These are phyloP conservation scores for Dendrocalamus sinicus DNA, from an alignment of 176 grass and related monocot genomes.

Conservation along the genomic window DNA sequence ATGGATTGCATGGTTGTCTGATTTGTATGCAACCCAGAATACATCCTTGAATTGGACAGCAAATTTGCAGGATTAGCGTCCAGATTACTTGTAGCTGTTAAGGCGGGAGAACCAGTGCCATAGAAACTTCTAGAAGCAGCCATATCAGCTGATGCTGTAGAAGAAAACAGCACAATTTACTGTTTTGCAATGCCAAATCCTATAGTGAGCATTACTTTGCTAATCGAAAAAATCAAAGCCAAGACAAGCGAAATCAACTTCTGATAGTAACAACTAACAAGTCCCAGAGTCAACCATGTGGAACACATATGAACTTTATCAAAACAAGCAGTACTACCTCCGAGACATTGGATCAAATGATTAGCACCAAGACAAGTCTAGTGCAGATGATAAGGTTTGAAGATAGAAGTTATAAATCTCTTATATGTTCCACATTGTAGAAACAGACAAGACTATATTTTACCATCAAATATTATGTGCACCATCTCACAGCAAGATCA, in stretches of 20 bases:
- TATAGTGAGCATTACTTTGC: conserved; percentile 15
- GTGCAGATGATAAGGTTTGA: background rate
- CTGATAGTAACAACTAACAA: conserved; percentile 17
- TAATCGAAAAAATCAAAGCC: background rate
- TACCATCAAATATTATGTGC: conserved; percentile 2
- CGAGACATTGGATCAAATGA: conserved; percentile 13
- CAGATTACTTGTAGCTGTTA: conserved; percentile 51
- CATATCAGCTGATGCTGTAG: conserved; percentile 36
- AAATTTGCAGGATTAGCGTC: conserved; percentile 42
- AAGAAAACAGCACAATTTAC: conserved; percentile 31
- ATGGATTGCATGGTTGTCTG: conserved; percentile 50
- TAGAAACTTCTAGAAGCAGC: conserved; percentile 52
- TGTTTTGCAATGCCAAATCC: conserved; percentile 27
- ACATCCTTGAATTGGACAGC: conserved; percentile 50
- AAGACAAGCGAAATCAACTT: conserved; percentile 11
- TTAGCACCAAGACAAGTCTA: conserved; percentile 11
- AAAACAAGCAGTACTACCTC: conserved; percentile 27
- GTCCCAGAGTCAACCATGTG: background rate
- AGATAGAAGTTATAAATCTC: conserved; percentile 19
- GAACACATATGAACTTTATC: background rate
- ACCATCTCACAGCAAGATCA: conserved; percentile 26
- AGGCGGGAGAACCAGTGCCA: conserved; percentile 39
- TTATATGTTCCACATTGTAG: conserved; percentile 14
- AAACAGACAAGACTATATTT: conserved; percentile 5
- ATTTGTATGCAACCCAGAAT: conserved; percentile 36